These are phyloP conservation scores for Neocatenulostroma microsporum DNA, from an alignment of 2,329 filamentous ascomycete species.

Conservation along the genomic window DNA sequence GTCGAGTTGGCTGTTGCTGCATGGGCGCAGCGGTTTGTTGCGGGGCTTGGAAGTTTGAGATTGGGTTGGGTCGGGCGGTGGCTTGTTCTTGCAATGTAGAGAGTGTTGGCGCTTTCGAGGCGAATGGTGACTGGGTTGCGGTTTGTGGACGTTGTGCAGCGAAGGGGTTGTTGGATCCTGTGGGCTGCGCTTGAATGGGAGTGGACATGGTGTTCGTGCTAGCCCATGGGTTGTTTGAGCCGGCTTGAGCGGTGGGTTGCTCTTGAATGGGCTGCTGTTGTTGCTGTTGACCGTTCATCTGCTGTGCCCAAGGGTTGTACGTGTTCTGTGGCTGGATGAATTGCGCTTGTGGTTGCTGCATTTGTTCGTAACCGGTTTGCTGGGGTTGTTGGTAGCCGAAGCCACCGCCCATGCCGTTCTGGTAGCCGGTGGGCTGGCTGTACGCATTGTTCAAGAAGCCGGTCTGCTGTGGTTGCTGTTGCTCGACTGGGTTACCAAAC, in stretches of 20 bases:
- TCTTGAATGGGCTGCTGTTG: slow-evolving; percentile 43
- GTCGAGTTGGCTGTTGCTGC: slow-evolving; percentile 36
- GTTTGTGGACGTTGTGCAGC: slow-evolving; percentile 60
- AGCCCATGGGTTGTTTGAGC: slow-evolving; percentile 93
- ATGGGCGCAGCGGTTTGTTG: slow-evolving; percentile 37
- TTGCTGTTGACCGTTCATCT: slow-evolving; percentile 52
- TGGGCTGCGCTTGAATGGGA: slow-evolving; percentile 70
- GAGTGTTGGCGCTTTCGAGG: slow-evolving; percentile 59
- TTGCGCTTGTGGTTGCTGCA: slow-evolving; percentile 44
- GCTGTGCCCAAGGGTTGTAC: slow-evolving; percentile 42
- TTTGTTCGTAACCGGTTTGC: slow-evolving; percentile 60
- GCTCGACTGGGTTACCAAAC: slow-evolving; percentile 89
- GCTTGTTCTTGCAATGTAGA: slow-evolving; percentile 76
- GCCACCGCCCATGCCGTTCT: slow-evolving; percentile 56
- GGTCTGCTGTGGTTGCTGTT: slow-evolving; percentile 50
- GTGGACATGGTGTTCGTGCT: slow-evolving; percentile 49
- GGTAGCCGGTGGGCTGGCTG: slow-evolving; percentile 70
- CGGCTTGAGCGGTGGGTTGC: slow-evolving; percentile 61
- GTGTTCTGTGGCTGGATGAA: slow-evolving; percentile 53
- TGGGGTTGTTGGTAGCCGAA: slow-evolving; percentile 54
- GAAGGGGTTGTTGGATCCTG: slow-evolving; percentile 97
- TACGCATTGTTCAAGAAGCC: slow-evolving; percentile 62
- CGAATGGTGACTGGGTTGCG: slow-evolving; percentile 46
- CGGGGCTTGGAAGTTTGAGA: slow-evolving; percentile 31
- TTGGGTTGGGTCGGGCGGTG: slow-evolving; percentile 52